Base-by-base conservation (phyloP, 345 rosid genomes). In the Melaleuca quinquenervia region DNA sequence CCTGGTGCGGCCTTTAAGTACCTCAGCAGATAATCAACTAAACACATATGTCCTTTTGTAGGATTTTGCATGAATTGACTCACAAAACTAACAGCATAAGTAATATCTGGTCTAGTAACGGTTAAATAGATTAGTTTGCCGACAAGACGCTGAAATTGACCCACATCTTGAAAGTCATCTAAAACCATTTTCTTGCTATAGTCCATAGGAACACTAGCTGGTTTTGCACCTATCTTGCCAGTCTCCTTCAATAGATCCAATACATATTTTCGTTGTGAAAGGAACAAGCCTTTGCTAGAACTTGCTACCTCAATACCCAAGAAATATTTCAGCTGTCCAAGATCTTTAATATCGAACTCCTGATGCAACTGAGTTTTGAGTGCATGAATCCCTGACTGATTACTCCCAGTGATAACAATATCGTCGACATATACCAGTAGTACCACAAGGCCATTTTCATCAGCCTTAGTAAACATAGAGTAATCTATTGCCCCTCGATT, bases 291-390 rank as follows among this genome's bases (percentile, higher is more conserved):
- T 4, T 26, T 11, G 26, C 6, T 5, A 27, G 18, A 12, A 3
- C 45, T 48, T 4, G 80, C 27, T 11, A 58, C 75, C 12, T 84
- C 45, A 60, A 84, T 26, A 6, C 48, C 48, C 7, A 62, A 49
- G 32, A 84, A 84, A 60, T 49, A 84, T 8, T 3, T 60, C 2
- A 49, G 8, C 3, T 49, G 26, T 16, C 48, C 12, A 0, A 84
- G 20, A 29, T 62, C 55, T 50, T 84, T 84, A 16, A 49, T n/a
- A 11, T 29, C 18, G 21, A 84, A 62, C 12, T 56, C 14, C 27
- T 0, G 0, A 8, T 0, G 1, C n/a, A n/a, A 32, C 14, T 60
- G 6, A 7, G 27, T 36, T 29, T 60, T 60, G 18, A 60, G 10
- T 6, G 20, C 74, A 2, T 60, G 1, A 27, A 60, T 27, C 20